A percentile compares a stretch with the other conserved stretches of the same genome.
phyloP scores from a whole-genome alignment of 2,329 filamentous ascomycete species.

The Cladosporium velox region DNA sequence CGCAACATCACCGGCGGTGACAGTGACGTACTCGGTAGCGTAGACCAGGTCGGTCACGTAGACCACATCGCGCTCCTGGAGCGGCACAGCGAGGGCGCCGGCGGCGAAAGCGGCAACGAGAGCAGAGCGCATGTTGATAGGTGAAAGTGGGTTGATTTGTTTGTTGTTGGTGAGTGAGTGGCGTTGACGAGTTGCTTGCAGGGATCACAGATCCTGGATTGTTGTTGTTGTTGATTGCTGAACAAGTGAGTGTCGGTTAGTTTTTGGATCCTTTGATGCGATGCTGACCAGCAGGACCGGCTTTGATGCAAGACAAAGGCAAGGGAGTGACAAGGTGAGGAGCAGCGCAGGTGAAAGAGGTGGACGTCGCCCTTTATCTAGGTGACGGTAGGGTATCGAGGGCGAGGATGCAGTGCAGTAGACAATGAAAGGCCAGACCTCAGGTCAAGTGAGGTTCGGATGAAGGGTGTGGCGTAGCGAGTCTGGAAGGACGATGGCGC shows the following conservation, averaged over 20 bases:
- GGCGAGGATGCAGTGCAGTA: background rate
- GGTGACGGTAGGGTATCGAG: conserved; percentile 15
- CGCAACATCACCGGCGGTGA: conserved; percentile 32
- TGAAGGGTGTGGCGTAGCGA: background rate
- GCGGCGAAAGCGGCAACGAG: conserved; percentile 40
- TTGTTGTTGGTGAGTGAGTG: conserved; percentile 22
- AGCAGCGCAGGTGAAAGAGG: background rate
- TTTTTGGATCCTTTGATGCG: conserved; percentile 8
- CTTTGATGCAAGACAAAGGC: conserved; percentile 13
- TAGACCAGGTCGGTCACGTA: conserved; percentile 35
- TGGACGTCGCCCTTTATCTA: conserved; percentile 18
- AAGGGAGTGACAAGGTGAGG: conserved; percentile 16
- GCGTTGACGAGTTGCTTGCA: conserved; percentile 17
- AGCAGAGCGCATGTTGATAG: conserved; percentile 38
- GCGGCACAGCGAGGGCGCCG: conserved; percentile 39
- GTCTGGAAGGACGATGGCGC: conserved; percentile 17
- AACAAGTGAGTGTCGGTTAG: conserved; percentile 16
- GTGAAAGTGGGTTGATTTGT: conserved; percentile 26
- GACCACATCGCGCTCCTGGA: conserved; percentile 33
- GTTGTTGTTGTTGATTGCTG: conserved; percentile 17
- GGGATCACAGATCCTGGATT: conserved; percentile 28
- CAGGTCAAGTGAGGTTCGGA: conserved; percentile 16
- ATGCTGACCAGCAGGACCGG: conserved; percentile 22
- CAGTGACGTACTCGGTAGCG: conserved; percentile 39
- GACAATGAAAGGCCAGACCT: conserved; percentile 19